Conservation (phyloP, 768 basidiomycete genomes). For the Boletus sp. region DNA sequence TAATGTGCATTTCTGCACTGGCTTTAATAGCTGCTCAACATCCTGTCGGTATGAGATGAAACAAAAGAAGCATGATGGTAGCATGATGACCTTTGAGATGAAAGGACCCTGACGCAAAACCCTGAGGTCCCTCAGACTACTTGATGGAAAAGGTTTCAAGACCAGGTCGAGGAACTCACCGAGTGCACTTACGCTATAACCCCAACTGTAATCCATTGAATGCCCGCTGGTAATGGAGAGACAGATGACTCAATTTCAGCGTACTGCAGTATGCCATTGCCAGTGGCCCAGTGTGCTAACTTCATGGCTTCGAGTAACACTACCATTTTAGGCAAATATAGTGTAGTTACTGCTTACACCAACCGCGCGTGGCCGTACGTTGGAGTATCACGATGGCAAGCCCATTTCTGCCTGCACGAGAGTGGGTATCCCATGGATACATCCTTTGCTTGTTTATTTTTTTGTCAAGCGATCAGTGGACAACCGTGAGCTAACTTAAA, state of each 20-base stretch:
- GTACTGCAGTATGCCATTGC: neutral
- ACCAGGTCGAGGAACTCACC: neutral
- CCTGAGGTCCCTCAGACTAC: no score
- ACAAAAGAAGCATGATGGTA: neutral
- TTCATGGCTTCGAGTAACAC: neutral
- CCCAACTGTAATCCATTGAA: neutral
- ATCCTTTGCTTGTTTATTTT: neutral
- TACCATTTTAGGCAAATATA: no score
- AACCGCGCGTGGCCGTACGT: no score
- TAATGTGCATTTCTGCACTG: neutral
- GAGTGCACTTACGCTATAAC: neutral
- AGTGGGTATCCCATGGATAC: neutral
- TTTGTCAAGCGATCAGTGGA: neutral
- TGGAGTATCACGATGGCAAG: no score
- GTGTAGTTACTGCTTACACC: neutral
- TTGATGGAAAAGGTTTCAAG: no score
- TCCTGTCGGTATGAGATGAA: slow-evolving; percentile 1
- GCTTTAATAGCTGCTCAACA: neutral
- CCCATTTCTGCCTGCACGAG: neutral
- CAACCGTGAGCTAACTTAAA: neutral
- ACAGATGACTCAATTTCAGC: neutral
- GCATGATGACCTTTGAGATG: neutral
- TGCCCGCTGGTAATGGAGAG: neutral
- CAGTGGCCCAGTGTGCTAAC: neutral
- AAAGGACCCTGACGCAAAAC: neutral